These are phyloP conservation scores for Alternaria angustiovoidea DNA, from an alignment of 2,329 filamentous ascomycete genomes.

Conservation along the genomic window DNA sequence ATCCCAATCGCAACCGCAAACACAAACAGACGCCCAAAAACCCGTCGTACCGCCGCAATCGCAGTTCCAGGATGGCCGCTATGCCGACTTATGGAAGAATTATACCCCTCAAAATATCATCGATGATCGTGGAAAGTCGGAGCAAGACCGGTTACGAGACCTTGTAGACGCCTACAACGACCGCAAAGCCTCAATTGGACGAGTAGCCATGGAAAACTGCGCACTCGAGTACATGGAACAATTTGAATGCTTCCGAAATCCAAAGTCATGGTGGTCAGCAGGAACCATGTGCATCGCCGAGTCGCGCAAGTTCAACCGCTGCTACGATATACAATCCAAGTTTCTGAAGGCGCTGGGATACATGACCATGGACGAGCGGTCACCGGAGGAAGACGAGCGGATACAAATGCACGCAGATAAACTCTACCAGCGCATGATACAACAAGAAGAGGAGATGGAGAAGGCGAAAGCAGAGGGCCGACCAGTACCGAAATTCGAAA, in stretches of 20 bases:
- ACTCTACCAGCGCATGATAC: constrained; percentile 85
- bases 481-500: constrained; percentile 66
- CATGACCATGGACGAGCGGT: constrained; percentile 70
- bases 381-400: constrained; percentile 77
- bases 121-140: constrained; percentile 73
- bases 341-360: constrained; percentile 93
- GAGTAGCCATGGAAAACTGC: constrained; percentile 91
- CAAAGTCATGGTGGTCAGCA: constrained; percentile 68
- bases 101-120: constrained; percentile 78
- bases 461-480: constrained; percentile 68
- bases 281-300: constrained; percentile 83
- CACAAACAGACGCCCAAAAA: constrained; percentile 30
- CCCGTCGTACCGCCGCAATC: constrained; percentile 61
- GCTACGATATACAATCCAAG: constrained; percentile 89
- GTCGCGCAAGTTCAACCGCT: constrained; percentile 80
- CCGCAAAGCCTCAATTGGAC: constrained; percentile 77
- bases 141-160: constrained; percentile 81
- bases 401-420: constrained; percentile 95
- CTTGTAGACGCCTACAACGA: constrained; percentile 86
- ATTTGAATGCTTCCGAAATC: constrained; percentile 80
- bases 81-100: constrained; percentile 90
- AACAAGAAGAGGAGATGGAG: constrained; percentile 79
- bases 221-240: constrained; percentile 84
- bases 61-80: constrained; percentile 73
- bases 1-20: constrained; percentile 9